phyloP scores from a whole-genome alignment of 352 stramenopile genomes.

The Phytophthora sojae region DNA sequence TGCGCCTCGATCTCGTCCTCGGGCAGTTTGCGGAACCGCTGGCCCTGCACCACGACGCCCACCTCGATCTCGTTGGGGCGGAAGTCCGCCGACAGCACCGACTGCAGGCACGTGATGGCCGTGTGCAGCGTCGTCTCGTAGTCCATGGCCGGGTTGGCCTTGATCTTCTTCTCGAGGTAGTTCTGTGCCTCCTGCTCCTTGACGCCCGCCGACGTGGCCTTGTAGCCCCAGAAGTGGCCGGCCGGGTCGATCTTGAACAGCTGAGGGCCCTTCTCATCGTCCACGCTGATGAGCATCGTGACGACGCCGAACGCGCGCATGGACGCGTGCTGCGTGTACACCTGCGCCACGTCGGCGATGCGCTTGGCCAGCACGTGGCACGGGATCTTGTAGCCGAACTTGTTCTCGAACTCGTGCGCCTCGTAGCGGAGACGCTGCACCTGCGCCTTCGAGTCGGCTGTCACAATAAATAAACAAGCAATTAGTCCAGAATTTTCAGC shows the following conservation, averaged over 20 bases:
- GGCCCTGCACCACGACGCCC: slow-evolving; percentile 68
- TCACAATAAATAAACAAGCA: not conserved
- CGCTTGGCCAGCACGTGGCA: slow-evolving; percentile 95
- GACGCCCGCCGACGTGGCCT: slow-evolving; percentile 92
- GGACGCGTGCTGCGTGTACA: slow-evolving; percentile 95
- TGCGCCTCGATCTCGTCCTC: slow-evolving; percentile 98
- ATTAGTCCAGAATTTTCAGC: not conserved
- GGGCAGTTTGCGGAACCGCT: slow-evolving; percentile 92
- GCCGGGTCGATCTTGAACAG: slow-evolving; percentile 99
- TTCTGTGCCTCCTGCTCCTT: slow-evolving; percentile 99
- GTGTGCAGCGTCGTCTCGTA: slow-evolving; percentile 95
- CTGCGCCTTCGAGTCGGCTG: slow-evolving; percentile 92
- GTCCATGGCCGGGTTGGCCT: slow-evolving; percentile 91
- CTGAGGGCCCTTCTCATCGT: slow-evolving; percentile 98
- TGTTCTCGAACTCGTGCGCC: slow-evolving; percentile 98
- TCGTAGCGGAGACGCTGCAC: slow-evolving; percentile 97
- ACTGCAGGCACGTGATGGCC: slow-evolving; percentile 98
- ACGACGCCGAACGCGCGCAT: slow-evolving; percentile 97
- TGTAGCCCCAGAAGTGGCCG: slow-evolving; percentile 97
- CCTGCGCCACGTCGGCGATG: slow-evolving; percentile 97
- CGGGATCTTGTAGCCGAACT: slow-evolving; percentile 96
- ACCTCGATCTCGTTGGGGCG: slow-evolving; percentile 96
- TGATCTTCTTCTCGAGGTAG: slow-evolving; percentile 99
- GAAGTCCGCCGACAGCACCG: slow-evolving; percentile 98
- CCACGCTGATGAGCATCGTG: slow-evolving; percentile 96